Evolutionary conservation across 2,329 filamentous ascomycete genomes (phyloP), one percentile per base, ranked within the genome.

Genomic region (Fusarium multiceps): DNA sequence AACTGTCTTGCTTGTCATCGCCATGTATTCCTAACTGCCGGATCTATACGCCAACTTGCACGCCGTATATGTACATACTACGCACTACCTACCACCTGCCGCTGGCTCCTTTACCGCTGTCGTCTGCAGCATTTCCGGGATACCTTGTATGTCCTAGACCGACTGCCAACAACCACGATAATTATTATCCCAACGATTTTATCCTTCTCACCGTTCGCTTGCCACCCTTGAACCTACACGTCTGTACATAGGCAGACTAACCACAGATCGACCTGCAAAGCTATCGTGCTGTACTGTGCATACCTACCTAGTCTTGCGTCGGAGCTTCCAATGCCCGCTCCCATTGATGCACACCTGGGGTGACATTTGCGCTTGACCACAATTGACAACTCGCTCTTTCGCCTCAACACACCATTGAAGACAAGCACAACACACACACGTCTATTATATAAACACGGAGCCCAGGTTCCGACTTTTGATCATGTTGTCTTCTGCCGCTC

Each of bases 261-360:
- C 45, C 56, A 49, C 60, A 69, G 43, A 59, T 65, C 59, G 63
- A 68, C 59, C 67, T 69, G 69, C 64, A 61, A 63, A 66, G 59
- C 60, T 59, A 56, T 49, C 54, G 32, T 30, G 27, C 49, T 45
- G 59, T 62, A 63, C 51, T 48, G 23, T 59, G 47, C 62, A 42
- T 67, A 59, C 54, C 53, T 55, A 25, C 47, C 54, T 56, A 32
- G 46, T 50, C 49, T 53, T 50, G 42, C 48, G 28, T 46, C 50
- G 49, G 50, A 65, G 57, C 56, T 51, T 63, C 63, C 66, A 73
- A 74, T 75, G 72, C 47, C 53, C 51, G 45, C 45, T 71, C 64
- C 73, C 72, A 71, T 71, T 68, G 63, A 71, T 51, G 53, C 57
- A 72, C 68, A 57, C 66, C 60, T 56, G 63, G 64, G 59, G 61